phyloP scores from a whole-genome alignment of 352 stramenopile genomes.

The Pythium phragmitis region DNA sequence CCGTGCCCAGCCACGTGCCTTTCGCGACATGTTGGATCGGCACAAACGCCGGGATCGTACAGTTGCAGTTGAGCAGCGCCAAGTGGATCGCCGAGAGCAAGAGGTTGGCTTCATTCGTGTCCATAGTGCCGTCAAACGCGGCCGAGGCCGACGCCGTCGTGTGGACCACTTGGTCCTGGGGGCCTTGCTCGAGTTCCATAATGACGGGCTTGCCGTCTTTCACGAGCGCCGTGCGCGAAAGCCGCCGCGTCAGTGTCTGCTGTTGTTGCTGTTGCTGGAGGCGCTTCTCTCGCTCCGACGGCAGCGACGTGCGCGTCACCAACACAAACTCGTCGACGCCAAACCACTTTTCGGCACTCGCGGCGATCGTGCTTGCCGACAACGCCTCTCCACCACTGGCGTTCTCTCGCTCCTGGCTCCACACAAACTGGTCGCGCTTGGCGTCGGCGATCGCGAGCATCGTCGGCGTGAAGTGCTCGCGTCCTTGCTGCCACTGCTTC shows the following conservation, averaged over 20 bases:
- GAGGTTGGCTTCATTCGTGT: conserved; percentile 64
- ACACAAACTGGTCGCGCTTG: conserved; percentile 45
- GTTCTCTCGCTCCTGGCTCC: not conserved
- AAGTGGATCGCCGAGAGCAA: conserved; percentile 71
- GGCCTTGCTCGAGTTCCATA: conserved; percentile 32
- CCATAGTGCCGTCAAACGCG: conserved; percentile 36
- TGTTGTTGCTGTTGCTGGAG: conserved; percentile 22
- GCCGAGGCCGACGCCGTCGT: not conserved
- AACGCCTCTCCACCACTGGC: conserved; percentile 1
- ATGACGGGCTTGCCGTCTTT: conserved; percentile 13
- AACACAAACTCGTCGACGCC: conserved; percentile 71
- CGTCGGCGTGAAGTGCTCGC: conserved; percentile 79
- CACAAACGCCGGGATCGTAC: conserved; percentile 77
- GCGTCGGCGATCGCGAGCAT: conserved; percentile 69
- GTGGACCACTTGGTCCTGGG: too few species aligned
- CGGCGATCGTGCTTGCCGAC: conserved; percentile 31
- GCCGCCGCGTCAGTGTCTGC: conserved; percentile 13
- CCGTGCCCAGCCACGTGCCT: conserved; percentile 66
- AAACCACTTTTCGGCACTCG: conserved; percentile 63
- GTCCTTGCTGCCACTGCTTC: conserved; percentile 54
- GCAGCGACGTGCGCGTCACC: conserved; percentile 42
- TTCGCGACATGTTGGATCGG: conserved; percentile 50
- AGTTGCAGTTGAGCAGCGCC: conserved; percentile 80
- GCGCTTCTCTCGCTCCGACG: conserved; percentile 17
- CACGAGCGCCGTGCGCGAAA: conserved; percentile 18